A percentile compares a stretch with the other conserved stretches of the same genome.
phyloP scores from a whole-genome alignment of 345 rosid species.

The Eucalyptus caleyi region DNA sequence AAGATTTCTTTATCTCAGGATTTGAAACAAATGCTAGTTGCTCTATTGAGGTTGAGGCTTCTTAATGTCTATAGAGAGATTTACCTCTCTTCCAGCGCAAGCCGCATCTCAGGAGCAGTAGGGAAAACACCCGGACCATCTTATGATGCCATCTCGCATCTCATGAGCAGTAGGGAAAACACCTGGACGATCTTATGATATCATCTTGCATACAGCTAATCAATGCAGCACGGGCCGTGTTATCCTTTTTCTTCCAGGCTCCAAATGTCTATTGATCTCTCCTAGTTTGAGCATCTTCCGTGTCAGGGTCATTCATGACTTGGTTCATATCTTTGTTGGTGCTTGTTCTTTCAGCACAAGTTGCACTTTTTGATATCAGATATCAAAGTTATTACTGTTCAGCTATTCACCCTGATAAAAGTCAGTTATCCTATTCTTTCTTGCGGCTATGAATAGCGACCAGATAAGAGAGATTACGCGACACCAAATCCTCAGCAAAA shows the following conservation, averaged over 20 bases:
- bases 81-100: neutral
- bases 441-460: neutral
- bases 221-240: rapidly evolving
- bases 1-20: neutral
- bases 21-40: neutral
- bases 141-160: neutral
- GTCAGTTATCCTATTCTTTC: neutral
- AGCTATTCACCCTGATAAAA: neutral
- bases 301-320: neutral
- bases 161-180: neutral
- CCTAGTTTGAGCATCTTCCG: neutral
- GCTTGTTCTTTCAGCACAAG: neutral
- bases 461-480: neutral
- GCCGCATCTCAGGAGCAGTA: neutral
- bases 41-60: neutral
- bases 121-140: neutral
- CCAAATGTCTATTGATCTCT: neutral
- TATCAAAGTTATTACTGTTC: neutral
- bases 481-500: neutral
- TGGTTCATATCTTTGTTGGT: neutral
- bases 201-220: neutral
- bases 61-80: neutral
- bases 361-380: neutral
- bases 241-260: neutral
- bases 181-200: rapidly evolving